Conservation (phyloP, 2,329 filamentous ascomycete genomes). For the Aspergillus awamori region DNA sequence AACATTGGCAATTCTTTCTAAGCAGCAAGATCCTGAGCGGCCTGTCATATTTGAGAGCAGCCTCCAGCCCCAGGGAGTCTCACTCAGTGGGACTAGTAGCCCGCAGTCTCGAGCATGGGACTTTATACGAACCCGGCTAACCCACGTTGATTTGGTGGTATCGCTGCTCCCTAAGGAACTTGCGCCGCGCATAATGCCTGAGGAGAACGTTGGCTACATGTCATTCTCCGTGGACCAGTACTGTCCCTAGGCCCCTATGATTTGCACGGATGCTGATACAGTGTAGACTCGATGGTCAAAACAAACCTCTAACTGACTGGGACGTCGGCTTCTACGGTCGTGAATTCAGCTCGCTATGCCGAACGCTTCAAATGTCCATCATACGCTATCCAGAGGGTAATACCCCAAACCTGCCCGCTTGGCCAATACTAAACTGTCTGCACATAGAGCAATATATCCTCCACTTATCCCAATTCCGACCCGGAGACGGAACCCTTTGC, state of each 20-base stretch:
- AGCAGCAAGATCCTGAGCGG: slow-evolving; percentile 66
- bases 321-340: slow-evolving; percentile 16
- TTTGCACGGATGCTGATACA: slow-evolving; percentile 14
- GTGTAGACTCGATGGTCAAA: slow-evolving; percentile 69
- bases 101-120: slow-evolving; percentile 72
- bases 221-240: slow-evolving; percentile 76
- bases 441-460: slow-evolving; percentile 14
- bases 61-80: slow-evolving; percentile 74
- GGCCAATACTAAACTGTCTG: background rate
- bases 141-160: slow-evolving; percentile 74
- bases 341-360: slow-evolving; percentile 12
- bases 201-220: slow-evolving; percentile 68
- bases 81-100: slow-evolving; percentile 61
- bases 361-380: slow-evolving; percentile 1
- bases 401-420: too few species aligned
- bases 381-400: slow-evolving; percentile 13
- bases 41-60: slow-evolving; percentile 80
- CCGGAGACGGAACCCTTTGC: slow-evolving; percentile 7
- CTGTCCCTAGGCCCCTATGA: slow-evolving; percentile 17
- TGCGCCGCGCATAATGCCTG: slow-evolving; percentile 67
- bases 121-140: slow-evolving; percentile 71
- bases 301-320: slow-evolving; percentile 69
- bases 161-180: slow-evolving; percentile 75
- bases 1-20: slow-evolving; percentile 70
- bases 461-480: slow-evolving; percentile 12